These are phyloP conservation scores for Geranium brycei DNA, from an alignment of 345 rosid genomes.

Conservation along the genomic window DNA sequence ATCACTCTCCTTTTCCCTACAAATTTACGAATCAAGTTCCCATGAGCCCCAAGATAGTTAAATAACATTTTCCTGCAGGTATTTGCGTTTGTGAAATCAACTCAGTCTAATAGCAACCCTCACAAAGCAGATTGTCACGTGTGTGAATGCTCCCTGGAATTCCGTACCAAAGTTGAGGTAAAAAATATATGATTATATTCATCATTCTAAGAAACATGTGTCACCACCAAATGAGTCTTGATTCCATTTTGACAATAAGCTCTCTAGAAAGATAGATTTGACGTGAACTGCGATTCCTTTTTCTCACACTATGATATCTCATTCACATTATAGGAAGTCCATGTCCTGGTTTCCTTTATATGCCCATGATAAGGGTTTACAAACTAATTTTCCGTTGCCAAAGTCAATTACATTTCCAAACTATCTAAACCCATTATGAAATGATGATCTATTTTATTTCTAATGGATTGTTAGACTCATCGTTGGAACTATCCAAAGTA, in stretches of 20 bases:
- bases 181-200: background rate
- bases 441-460: no score
- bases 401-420: no score
- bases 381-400: no score
- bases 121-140: constrained; percentile 93
- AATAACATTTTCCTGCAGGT: constrained; percentile 36
- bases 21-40: constrained; percentile 3
- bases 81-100: constrained; percentile 70
- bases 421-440: no score
- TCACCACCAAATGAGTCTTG: background rate
- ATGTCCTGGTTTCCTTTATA: no score
- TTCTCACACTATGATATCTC: no score
- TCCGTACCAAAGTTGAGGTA: constrained; percentile 83
- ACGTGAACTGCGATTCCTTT: no score
- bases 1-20: background rate
- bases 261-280: background rate
- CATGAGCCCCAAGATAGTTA: constrained; percentile 1
- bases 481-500: no score
- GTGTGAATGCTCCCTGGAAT: constrained; percentile 68
- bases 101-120: constrained; percentile 41
- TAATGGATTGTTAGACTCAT: no score
- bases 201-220: background rate
- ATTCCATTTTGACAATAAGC: background rate
- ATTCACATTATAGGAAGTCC: no score
- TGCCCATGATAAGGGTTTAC: no score